Evolutionary conservation across 345 rosid genomes (phyloP), one percentile per base, ranked within the genome.

Genomic region (Gossypium stocksii): DNA sequence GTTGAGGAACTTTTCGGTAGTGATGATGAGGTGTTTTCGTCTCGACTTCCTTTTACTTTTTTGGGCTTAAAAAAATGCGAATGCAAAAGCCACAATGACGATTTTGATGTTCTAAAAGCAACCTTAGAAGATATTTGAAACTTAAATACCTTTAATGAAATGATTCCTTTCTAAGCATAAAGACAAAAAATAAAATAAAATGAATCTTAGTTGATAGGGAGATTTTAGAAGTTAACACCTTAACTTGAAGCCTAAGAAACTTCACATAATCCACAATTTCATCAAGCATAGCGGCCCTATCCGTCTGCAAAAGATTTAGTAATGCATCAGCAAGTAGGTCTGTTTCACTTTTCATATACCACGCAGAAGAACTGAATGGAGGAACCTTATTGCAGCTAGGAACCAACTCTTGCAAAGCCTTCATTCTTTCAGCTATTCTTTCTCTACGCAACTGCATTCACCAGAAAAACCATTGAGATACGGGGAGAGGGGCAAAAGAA

Each of bases 241-340:
- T 89, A 71, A 91, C 93, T 82, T 91, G 93, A 66, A 91, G 93
- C 78, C 89, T 84, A 25, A 91, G 82, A 78, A 91, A 91, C 90
- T 89, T 91, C 77, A 91, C 97, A 66, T 91, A 91, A 77, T 91
- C 97, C 73, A 89, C 90, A 43, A 91, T 91, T 77, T 91, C 97
- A 29, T 91, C 96, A 34, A 91, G 90, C 91, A 91, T 91, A 62
- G 86, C 87, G 66, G 97, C 97, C 77, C 89, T 86, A 65, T 91
- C 97, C 9, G 89, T 86, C 97, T 91, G 88, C 79, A 77, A 19
- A n/a, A 62, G 56, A 51, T 66, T 60, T 44, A 65, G 49, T 3
- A 78, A 25, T 22, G 59, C 49, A 65, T 77, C 49, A 59, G 51
- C 45, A 71, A 15, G 72, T 57, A 20, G 1, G 19, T 46, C 45